Evolutionary conservation across 306 rosid genomes (phyloP), one percentile per base, ranked within the genome.

Genomic region (Pyrus betulifolia): DNA sequence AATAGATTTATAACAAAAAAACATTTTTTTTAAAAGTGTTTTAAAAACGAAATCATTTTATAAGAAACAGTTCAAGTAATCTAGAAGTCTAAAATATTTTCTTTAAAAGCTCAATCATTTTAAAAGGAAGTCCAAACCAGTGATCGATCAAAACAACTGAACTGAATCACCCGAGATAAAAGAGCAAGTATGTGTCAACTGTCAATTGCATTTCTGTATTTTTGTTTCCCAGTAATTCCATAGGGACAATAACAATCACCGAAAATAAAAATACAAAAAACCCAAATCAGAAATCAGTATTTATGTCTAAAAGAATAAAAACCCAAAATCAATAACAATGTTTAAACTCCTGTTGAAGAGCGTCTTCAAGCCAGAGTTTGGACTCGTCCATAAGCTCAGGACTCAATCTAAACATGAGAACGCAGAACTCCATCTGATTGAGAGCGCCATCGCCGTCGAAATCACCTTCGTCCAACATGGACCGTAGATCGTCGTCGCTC

Each of bases 351-450:
- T 80, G 90, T 59, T 85, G 76, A 69, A 91, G 82, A 60, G 77
- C 84, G 60, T 91, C 79, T 6, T 91, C 91, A 13, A 93, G 80
- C 95, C 91, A 91, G 61, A 85, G 14, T 6, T 78, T 27, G 0
- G 93, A 91, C 4, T 88, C 92, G 4, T 88, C 93, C 98, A 93
- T 93, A 62, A 93, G 89, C 49, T 88, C 93, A 74, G 98, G 98
- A 73, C 98, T 91, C 75, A 93, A 79, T 85, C 97, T 88, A 74
- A 93, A 93, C 97, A 91, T 93, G 82, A 93, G 80, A 9, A 91
- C 93, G 15, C 98, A 93, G 65, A 93, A 93, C 87, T 93, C 97
- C 91, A 91, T 69, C 85, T 88, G 93, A 74, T 81, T 89, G 28
- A 93, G 88, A 1, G 91, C 96, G 3, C 98, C 96, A 80, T 93